Conservation (phyloP, 495 filamentous ascomycete genomes). For the Podospora pseudopauciseta region DNA sequence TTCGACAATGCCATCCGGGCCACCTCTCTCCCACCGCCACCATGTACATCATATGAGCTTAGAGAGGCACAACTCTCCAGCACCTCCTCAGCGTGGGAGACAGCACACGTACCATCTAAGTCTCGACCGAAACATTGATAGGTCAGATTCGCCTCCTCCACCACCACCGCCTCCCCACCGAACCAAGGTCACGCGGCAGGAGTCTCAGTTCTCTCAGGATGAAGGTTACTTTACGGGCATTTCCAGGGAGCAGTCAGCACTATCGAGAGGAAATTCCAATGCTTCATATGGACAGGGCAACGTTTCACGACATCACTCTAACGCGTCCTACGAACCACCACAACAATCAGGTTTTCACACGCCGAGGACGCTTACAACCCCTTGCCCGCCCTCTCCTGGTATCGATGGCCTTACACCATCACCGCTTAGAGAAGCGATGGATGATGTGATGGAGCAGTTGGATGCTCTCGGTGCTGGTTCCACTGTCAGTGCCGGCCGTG, state of each 20-base stretch:
- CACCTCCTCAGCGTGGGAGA: slow-evolving; percentile 22
- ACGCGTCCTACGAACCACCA: slow-evolving; percentile 34
- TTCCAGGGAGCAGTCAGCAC: slow-evolving; percentile 22
- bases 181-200: slow-evolving; percentile 19
- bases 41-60: background rate
- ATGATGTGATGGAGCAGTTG: slow-evolving; percentile 95
- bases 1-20: background rate
- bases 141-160: slow-evolving; percentile 44
- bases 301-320: slow-evolving; percentile 18
- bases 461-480: slow-evolving; percentile 76
- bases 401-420: slow-evolving; percentile 75
- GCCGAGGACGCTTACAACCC: slow-evolving; percentile 46
- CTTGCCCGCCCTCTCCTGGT: slow-evolving; percentile 60
- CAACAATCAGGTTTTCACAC: slow-evolving; percentile 45
- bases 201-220: slow-evolving; percentile 35
- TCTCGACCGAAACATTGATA: slow-evolving; percentile 16
- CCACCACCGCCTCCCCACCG: slow-evolving; percentile 56
- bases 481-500: slow-evolving; percentile 14
- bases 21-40: slow-evolving; percentile 8
- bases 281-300: slow-evolving; percentile 23
- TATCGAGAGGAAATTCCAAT: slow-evolving; percentile 26
- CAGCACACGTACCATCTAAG: slow-evolving; percentile 24
- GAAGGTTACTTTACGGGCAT: slow-evolving; percentile 27
- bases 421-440: slow-evolving; percentile 89
- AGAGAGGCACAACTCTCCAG: slow-evolving; percentile 4